Conservation (phyloP, 148 eudicot species). For the Heliamphora exappendiculata region DNA sequence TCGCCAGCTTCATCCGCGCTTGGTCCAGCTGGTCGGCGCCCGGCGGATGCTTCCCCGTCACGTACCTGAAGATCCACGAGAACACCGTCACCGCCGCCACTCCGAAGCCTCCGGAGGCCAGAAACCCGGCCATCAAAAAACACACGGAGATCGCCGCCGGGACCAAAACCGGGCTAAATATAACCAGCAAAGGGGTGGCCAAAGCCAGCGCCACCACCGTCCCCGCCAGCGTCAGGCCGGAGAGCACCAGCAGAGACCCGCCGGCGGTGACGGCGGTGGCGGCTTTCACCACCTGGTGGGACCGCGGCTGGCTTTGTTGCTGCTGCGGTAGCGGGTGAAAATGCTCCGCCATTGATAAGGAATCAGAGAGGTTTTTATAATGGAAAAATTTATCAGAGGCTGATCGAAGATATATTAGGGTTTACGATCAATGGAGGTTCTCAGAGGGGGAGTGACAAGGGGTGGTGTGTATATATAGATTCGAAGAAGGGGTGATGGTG, state of each 20-base stretch:
- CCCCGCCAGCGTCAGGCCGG: slow-evolving; percentile 36
- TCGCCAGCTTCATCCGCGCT: slow-evolving; percentile 29
- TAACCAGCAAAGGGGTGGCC: slow-evolving; percentile 38
- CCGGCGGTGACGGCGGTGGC: slow-evolving; percentile 40
- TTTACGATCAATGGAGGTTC: neutral
- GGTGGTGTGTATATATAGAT: neutral
- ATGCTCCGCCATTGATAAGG: neutral
- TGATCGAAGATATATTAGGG: too few relatives aligned
- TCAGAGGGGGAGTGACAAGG: neutral
- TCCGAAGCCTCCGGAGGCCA: slow-evolving; percentile 34
- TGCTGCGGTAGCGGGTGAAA: neutral
- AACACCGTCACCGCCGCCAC: slow-evolving; percentile 28
- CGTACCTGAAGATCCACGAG: slow-evolving; percentile 34
- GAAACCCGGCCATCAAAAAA: slow-evolving; percentile 20
- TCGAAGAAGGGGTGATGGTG: neutral
- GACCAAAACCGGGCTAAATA: slow-evolving; percentile 39
- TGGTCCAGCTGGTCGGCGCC: slow-evolving; percentile 34
- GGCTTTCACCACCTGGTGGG: slow-evolving; percentile 39
- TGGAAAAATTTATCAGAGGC: neutral
- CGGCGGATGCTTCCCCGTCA: slow-evolving; percentile 34
- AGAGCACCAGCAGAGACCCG: slow-evolving; percentile 42
- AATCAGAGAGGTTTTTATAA: too few relatives aligned
- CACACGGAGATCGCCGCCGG: slow-evolving; percentile 28
- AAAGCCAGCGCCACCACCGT: slow-evolving; percentile 30
- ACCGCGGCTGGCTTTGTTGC: slow-evolving; percentile 8